Percentiles rank a stretch among this genome's conserved stretches.
Evolutionary conservation across 306 rosid species (phyloP).

Genomic region (Cicer yamashitae): DNA sequence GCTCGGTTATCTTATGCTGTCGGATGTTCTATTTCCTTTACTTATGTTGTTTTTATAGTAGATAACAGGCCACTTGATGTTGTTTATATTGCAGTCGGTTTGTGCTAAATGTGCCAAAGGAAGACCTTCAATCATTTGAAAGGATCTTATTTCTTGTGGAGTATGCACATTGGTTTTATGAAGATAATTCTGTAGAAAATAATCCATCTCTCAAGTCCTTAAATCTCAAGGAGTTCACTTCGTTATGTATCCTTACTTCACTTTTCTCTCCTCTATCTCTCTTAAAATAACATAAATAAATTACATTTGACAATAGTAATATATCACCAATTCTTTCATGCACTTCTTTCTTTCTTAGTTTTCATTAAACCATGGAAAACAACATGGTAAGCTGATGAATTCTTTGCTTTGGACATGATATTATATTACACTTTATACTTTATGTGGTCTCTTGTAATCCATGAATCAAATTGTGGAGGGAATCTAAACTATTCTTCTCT

Average conservation of each 20-base stretch:
- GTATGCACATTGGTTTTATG: constrained; percentile 99
- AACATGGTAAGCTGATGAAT: background rate
- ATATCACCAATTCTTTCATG: constrained; percentile 19
- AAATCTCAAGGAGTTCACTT: constrained; percentile 91
- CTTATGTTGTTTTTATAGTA: constrained; percentile 5
- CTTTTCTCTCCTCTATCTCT: constrained; percentile 9
- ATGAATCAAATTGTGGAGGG: background rate
- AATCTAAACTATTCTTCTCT: background rate
- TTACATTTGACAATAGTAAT: background rate
- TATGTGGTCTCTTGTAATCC: background rate
- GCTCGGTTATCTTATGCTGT: background rate
- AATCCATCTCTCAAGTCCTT: constrained; percentile 96
- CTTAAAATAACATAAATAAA: background rate
- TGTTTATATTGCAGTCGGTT: constrained; percentile 75
- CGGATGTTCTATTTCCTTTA: background rate
- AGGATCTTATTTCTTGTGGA: constrained; percentile 95
- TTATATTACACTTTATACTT: background rate
- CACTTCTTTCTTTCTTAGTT: constrained; percentile 12
- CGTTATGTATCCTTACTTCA: constrained; percentile 75
- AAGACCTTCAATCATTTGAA: constrained; percentile 97
- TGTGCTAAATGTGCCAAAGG: constrained; percentile 94
- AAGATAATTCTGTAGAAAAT: constrained; percentile 95
- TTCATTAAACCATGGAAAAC: constrained; percentile 15
- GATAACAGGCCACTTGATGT: background rate
- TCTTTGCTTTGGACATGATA: constrained; percentile 6